These are phyloP conservation scores for Platanus orientalis DNA, from an alignment of 164 flowering plant genomes.

Conservation along the genomic window DNA sequence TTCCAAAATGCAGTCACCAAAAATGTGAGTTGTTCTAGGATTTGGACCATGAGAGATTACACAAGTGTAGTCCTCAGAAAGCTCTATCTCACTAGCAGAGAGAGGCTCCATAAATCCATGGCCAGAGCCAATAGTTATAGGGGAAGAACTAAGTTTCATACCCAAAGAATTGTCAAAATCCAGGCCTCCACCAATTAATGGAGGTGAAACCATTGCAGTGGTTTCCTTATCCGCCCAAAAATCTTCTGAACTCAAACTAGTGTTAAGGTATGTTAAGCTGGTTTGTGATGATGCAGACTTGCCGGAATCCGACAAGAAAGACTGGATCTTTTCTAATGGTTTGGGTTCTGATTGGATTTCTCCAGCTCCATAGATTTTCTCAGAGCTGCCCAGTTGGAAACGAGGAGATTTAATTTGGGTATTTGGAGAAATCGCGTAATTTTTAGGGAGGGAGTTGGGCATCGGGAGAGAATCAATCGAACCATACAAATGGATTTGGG, in stretches of 20 bases:
- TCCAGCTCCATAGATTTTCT: slow-evolving; percentile 47
- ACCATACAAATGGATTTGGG: slow-evolving; percentile 1
- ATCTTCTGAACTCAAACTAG: slow-evolving; percentile 22
- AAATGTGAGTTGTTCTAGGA: slow-evolving; percentile 74
- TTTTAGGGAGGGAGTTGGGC: slow-evolving; percentile 54
- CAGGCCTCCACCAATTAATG: slow-evolving; percentile 15
- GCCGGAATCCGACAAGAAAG: slow-evolving; percentile 45
- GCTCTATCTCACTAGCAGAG: slow-evolving; percentile 64
- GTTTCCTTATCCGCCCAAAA: no score
- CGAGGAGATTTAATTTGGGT: slow-evolving; percentile 20
- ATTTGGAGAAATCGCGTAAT: slow-evolving; percentile 34
- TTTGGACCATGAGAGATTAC: no score
- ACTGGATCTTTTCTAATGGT: slow-evolving; percentile 28
- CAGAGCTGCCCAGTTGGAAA: slow-evolving; percentile 29
- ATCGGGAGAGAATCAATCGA: slow-evolving; percentile 22
- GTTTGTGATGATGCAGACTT: slow-evolving; percentile 23
- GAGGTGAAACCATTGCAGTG: no score
- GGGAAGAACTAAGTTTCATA: slow-evolving; percentile 21
- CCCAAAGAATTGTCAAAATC: slow-evolving; percentile 22
- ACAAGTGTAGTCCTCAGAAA: no score
- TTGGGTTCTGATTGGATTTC: slow-evolving; percentile 36
- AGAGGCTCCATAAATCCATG: slow-evolving; percentile 23
- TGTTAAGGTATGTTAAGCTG: slow-evolving; percentile 20
- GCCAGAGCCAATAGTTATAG: slow-evolving; percentile 19
- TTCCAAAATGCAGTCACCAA: slow-evolving; percentile 72